A percentile compares a stretch with the other conserved stretches of the same genome.
Evolutionary conservation across 176 grass and related monocot species (phyloP).

Genomic region (Rhynchospora pubera): DNA sequence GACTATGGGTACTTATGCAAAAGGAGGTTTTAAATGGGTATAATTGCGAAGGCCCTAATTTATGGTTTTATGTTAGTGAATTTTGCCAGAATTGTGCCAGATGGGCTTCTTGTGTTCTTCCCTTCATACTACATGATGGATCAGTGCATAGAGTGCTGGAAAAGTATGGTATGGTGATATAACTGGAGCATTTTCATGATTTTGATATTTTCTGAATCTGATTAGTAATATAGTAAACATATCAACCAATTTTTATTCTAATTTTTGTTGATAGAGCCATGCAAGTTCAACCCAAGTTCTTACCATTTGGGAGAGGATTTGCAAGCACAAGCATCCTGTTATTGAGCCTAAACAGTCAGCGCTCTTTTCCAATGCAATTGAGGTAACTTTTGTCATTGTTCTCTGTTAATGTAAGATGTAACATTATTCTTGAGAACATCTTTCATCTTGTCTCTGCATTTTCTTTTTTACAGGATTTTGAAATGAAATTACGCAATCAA

Average conservation of each 20-base stretch:
- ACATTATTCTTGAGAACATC: constrained; percentile 10
- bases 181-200: constrained; percentile 9
- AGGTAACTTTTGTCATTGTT: constrained; percentile 39
- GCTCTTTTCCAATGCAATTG: constrained; percentile 80
- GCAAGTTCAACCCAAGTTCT: constrained; percentile 47
- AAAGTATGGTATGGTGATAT: constrained; percentile 53
- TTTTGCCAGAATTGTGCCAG: constrained; percentile 90
- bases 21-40: background rate
- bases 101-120: constrained; percentile 95
- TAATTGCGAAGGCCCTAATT: background rate
- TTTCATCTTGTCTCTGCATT: constrained; percentile 22
- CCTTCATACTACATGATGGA: constrained; percentile 99
- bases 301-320: constrained; percentile 88
- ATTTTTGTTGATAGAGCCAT: constrained; percentile 49
- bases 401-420: constrained; percentile 19
- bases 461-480: constrained; percentile 73
- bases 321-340: constrained; percentile 90
- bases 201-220: constrained; percentile 23
- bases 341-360: constrained; percentile 92
- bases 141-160: constrained; percentile 87
- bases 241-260: constrained; percentile 1
- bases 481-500: constrained; percentile 55
- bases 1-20: background rate
- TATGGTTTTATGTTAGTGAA: constrained; percentile 55
- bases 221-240: constrained; percentile 19